A percentile compares a stretch with the other conserved stretches of the same genome.
Evolutionary conservation across 2,329 filamentous ascomycete genomes (phyloP).

Genomic region (Ophiostoma pallidulum): DNA sequence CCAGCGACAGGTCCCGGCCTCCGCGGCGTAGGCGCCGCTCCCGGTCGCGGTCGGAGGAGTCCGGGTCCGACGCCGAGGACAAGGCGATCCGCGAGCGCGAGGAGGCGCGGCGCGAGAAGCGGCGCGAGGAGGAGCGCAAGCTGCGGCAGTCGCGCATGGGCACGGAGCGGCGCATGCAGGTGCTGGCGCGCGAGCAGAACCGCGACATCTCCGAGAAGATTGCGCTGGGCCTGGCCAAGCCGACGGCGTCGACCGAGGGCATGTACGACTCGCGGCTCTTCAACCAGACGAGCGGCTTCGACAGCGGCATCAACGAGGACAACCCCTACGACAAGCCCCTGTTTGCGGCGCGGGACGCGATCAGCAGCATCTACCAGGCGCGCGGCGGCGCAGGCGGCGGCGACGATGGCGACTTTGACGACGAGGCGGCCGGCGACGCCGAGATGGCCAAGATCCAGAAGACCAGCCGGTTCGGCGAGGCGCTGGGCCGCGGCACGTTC

Average conservation of each 20-base stretch:
- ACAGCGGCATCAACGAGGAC: conserved; percentile 91
- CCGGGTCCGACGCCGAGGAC: conserved; percentile 44
- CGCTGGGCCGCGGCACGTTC: conserved; percentile 81
- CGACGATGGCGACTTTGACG: conserved; percentile 68
- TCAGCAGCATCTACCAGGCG: conserved; percentile 87
- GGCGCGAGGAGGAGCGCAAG: conserved; percentile 78
- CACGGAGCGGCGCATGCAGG: conserved; percentile 78
- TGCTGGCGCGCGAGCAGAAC: conserved; percentile 90
- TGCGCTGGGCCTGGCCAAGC: conserved; percentile 86
- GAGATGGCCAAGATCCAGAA: conserved; percentile 86
- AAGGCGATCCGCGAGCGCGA: conserved; percentile 68
- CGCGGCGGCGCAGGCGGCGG: conserved; percentile 63
- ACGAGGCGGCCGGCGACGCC: conserved; percentile 66
- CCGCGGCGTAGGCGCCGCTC: too few species aligned
- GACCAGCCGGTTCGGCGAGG: conserved; percentile 72
- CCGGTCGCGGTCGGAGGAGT: conserved; percentile 22
- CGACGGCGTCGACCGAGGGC: conserved; percentile 79
- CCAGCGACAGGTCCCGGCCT: too few species aligned
- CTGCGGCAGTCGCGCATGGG: conserved; percentile 93
- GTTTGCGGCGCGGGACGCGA: conserved; percentile 90
- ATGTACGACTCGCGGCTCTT: conserved; percentile 98
- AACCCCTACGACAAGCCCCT: conserved; percentile 95
- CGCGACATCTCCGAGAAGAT: conserved; percentile 97
- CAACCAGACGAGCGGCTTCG: conserved; percentile 87
- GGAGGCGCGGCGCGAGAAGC: conserved; percentile 64